These are phyloP conservation scores for Penicillium maclennaniae DNA, from an alignment of 495 filamentous ascomycete species.

Conservation along the genomic window DNA sequence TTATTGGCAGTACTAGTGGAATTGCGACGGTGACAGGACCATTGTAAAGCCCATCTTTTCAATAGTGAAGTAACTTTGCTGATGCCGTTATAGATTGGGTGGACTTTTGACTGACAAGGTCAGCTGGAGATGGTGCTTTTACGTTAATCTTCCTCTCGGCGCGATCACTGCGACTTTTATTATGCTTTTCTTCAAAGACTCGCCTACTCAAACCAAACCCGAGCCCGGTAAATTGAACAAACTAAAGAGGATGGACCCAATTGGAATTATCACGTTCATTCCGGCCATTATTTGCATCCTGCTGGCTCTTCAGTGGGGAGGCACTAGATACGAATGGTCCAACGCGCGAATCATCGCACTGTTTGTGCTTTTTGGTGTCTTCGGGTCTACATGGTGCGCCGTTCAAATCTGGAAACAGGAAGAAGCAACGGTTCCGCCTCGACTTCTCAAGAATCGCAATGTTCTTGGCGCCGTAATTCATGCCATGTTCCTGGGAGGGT, in stretches of 20 bases:
- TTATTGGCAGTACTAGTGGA: constrained; percentile 77
- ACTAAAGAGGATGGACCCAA: constrained; percentile 59
- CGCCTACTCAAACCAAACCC: constrained; percentile 35
- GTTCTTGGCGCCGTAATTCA: constrained; percentile 55
- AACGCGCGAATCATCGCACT: constrained; percentile 64
- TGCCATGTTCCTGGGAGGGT: constrained; percentile 52
- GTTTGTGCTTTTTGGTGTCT: constrained; percentile 62
- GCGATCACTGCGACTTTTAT: constrained; percentile 59
- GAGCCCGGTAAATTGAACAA: constrained; percentile 41
- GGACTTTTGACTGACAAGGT: constrained; percentile 60
- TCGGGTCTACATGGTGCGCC: constrained; percentile 55
- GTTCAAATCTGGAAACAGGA: constrained; percentile 69
- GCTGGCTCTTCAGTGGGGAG: constrained; percentile 83
- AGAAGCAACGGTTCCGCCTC: constrained; percentile 71
- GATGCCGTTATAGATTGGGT: constrained; percentile 20
- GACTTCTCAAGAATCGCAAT: constrained; percentile 65
- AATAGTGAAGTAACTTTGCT: background rate
- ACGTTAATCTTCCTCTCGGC: constrained; percentile 66
- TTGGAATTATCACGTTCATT: constrained; percentile 64
- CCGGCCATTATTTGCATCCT: constrained; percentile 69
- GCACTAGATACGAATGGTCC: constrained; percentile 62
- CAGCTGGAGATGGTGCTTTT: constrained; percentile 61
- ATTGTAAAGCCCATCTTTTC: constrained; percentile 31
- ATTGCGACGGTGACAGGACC: constrained; percentile 75
- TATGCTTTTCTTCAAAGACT: constrained; percentile 55